phyloP scores from a whole-genome alignment of 1,284 basidiomycete species.

The Trametes sp. region DNA sequence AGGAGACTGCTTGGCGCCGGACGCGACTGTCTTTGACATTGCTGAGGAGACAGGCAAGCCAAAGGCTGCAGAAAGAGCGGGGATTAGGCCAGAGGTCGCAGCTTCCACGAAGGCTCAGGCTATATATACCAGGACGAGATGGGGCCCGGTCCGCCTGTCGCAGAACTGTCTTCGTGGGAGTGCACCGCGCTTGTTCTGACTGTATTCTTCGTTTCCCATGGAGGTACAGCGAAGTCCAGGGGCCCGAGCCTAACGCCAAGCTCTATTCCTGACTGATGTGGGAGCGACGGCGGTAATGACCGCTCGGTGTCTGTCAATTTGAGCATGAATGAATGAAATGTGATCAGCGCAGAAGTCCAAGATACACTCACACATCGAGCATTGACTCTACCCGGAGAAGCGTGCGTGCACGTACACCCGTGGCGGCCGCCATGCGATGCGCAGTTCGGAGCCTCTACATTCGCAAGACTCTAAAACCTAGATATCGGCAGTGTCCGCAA shows the following conservation, averaged over 20 bases:
- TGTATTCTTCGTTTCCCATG: background rate
- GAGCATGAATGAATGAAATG: background rate
- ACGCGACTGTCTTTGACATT: background rate
- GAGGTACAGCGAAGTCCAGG: background rate
- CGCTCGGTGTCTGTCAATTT: constrained; percentile 4
- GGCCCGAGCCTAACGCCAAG: background rate
- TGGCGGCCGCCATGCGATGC: too few species aligned
- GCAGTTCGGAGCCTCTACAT: too few species aligned
- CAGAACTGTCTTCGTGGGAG: background rate
- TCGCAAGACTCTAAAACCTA: too few species aligned
- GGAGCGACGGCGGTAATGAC: background rate
- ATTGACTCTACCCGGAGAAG: background rate
- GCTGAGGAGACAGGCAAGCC: too few species aligned
- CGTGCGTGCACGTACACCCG: too few species aligned
- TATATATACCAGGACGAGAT: background rate
- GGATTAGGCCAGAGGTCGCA: background rate
- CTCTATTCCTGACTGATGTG: background rate
- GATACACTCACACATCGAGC: background rate
- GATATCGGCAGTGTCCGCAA: too few species aligned
- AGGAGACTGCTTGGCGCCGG: background rate
- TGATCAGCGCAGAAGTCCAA: background rate
- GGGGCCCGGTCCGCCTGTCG: background rate
- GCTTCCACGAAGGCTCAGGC: too few species aligned
- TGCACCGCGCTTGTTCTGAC: background rate
- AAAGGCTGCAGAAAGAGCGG: too few species aligned